Evolutionary conservation across 306 rosid species (phyloP), one percentile per base, ranked within the genome.

Genomic region (Arachis stenosperma): DNA sequence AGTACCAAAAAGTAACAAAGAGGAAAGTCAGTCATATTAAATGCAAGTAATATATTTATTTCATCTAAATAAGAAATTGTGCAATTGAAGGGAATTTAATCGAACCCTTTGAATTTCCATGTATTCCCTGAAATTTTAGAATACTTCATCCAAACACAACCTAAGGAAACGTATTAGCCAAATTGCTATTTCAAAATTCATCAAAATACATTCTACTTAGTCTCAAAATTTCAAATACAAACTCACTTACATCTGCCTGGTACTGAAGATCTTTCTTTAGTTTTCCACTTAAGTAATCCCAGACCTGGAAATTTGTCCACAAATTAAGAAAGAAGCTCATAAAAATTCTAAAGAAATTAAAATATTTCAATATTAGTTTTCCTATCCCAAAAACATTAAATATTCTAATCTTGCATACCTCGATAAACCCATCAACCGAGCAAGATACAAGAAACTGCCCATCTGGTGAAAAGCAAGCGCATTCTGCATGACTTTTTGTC

Each of bases 221-320:
- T 64, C 14, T 30, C 50, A 80, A 44, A 17, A 11, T 51, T 48
- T 69, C 57, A 74, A 68, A 54, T 46, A 62, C 61, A 70, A 79
- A 70, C 46, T 47, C 74, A 68, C 99, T 91, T 80, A 94, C 99
- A 81, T 95, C 98, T 73, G 99, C 98, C 83, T 95, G 99, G 88
- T 95, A 95, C 85, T 91, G 99, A 78, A 95, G 97, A 81, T 95
- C 99, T 83, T 95, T 95, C 90, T 95, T 95, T 83, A 95, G 88
- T 69, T 95, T 95, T 78, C 99, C 98, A 74, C 99, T 95, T 55
- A 92, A 72, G 81, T 95, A 92, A 79, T 92, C 99, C 98, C 98
- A 95, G 74, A 95, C 99, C 96, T 90, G 78, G 65, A 70, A 65
- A 79, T 52, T 68, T 75, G 73, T 50, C 43, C 80, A 48, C 41